Evolutionary conservation across 2,329 filamentous ascomycete species (phyloP), one percentile per base, ranked within the genome.

Genomic region (Sporothrix sp.): DNA sequence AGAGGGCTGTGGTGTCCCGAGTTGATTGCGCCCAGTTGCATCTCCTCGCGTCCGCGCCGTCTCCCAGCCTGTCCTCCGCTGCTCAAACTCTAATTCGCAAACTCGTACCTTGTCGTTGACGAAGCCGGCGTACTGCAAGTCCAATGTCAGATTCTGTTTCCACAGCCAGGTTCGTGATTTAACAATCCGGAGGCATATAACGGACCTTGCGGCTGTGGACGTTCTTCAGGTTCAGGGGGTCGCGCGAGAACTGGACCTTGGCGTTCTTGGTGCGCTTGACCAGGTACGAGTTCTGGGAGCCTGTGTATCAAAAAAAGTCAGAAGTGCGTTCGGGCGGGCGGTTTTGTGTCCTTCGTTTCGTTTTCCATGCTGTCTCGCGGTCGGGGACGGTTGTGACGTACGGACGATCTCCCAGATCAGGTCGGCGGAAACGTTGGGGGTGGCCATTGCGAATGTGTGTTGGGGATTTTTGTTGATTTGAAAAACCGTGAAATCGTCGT

Each of bases 391-490:
- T 11, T 33, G 28, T 55, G 58, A 89, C 89, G 72, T 83, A 96
- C 90, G 87, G 79, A 84, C 83, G 71, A 94, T 75, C 81, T 91
- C 85, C 91, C 91, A 97, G 78, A 95, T 75, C 65, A 96, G 79
- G 75, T 96, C 90, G 68, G 83, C 73, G 70, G 89, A 94, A 68
- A 95, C 78, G 77, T 89, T 87, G 64, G 82, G 67, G 75, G 80
- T 30, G 38, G 57, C 51, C 57, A 58, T 79, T 71, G 70, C 80
- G 76, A 33, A 39, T 20, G 23, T 35, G 21, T 39, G 37, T 14
- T 23, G n/a, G 21, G n/a, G 35, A 4, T 32, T 28, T 40, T 53
- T 47, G 40, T 43, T 47, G 50, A 35, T 28, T 40, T 39, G 44
- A 33, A 42, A 36, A 40, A 46, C 33, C 38, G 33, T 10, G n/a